Evolutionary conservation across 2,329 filamentous ascomycete species (phyloP).

Genomic region (Neonectria magnoliae): DNA sequence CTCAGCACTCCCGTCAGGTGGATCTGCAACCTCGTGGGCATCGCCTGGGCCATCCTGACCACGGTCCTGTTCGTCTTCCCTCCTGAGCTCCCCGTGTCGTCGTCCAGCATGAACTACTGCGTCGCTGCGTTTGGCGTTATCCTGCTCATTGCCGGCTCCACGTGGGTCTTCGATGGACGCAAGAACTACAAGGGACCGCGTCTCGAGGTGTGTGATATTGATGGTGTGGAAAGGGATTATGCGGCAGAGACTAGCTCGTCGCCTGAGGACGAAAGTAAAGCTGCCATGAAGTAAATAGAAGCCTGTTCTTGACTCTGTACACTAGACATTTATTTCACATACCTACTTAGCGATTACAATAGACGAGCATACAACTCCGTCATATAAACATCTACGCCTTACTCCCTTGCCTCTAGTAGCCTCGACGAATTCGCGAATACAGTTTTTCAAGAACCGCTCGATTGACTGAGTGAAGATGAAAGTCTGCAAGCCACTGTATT

Average conservation of each 20-base stretch:
- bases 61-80: conserved; percentile 82
- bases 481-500: no score
- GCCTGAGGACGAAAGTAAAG: conserved; percentile 16
- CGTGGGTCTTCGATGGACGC: conserved; percentile 61
- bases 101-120: conserved; percentile 73
- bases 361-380: neutral
- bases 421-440: no score
- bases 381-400: neutral
- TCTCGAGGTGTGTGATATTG: conserved; percentile 33
- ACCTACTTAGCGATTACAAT: neutral
- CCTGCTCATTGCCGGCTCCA: conserved; percentile 53
- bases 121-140: conserved; percentile 61
- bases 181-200: conserved; percentile 56
- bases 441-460: no score
- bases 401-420: no score
- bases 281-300: conserved; percentile 11
- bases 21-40: conserved; percentile 56
- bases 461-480: no score
- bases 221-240: conserved; percentile 13
- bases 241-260: conserved; percentile 3
- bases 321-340: conserved; percentile 1
- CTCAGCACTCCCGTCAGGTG: conserved; percentile 50
- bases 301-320: neutral
- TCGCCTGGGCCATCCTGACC: conserved; percentile 74
- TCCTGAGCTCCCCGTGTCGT: conserved; percentile 70